Conservation (phyloP, 306 rosid genomes). For the Abrus pulchellus region DNA sequence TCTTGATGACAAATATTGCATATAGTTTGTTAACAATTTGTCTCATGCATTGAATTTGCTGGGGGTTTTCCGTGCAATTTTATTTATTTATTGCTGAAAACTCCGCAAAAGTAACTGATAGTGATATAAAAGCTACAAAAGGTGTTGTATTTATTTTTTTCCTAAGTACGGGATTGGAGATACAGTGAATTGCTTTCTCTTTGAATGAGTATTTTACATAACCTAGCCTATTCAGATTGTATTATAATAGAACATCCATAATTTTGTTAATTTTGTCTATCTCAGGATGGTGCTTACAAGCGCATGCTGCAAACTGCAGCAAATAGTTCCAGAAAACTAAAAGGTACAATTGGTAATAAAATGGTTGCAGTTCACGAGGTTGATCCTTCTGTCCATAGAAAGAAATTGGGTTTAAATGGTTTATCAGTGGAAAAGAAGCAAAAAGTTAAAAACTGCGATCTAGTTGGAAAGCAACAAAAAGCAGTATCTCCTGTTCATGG, state of each 20-base stretch:
- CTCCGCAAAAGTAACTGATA: background rate
- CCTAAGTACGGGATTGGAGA: slow-evolving; percentile 1
- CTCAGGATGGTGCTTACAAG: slow-evolving; percentile 65
- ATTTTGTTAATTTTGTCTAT: slow-evolving; percentile 51
- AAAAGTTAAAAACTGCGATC: slow-evolving; percentile 47
- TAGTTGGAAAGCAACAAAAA: slow-evolving; percentile 52
- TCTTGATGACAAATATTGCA: slow-evolving; percentile 22
- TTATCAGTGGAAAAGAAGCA: slow-evolving; percentile 59
- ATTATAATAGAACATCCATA: slow-evolving; percentile 19
- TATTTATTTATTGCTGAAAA: slow-evolving; percentile 34
- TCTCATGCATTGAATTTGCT: slow-evolving; percentile 9
- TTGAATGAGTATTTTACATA: background rate
- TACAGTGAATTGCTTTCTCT: slow-evolving; percentile 29
- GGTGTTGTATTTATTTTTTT: slow-evolving; percentile 32
- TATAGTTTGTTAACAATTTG: background rate
- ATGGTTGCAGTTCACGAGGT: slow-evolving; percentile 52
- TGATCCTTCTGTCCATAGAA: slow-evolving; percentile 52
- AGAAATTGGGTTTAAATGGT: slow-evolving; percentile 57
- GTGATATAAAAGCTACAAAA: slow-evolving; percentile 10
- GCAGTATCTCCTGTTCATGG: slow-evolving; percentile 59
- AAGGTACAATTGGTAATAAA: slow-evolving; percentile 49
- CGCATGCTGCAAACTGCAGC: slow-evolving; percentile 55
- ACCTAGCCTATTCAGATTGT: slow-evolving; percentile 28
- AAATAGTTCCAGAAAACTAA: slow-evolving; percentile 58
- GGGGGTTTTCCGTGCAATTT: background rate